Percentiles rank a stretch among this genome's conserved stretches.
Evolutionary conservation across 306 rosid genomes (phyloP).

Genomic region (Rosa lucieae): DNA sequence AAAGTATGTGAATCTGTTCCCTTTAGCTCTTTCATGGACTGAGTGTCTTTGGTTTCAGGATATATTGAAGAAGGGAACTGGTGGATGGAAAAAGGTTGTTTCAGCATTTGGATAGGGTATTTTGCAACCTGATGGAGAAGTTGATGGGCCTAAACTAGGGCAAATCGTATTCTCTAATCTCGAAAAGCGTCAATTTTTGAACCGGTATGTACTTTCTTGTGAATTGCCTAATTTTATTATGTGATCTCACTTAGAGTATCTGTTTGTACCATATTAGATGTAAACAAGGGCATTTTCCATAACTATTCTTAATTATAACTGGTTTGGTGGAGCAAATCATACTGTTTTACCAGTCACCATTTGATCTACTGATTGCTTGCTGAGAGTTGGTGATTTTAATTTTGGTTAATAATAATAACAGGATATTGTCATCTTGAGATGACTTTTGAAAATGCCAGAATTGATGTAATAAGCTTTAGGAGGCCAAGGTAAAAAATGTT

Average conservation of each 20-base stretch:
- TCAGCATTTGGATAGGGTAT: conserved; percentile 69
- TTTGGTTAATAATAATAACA: too few relatives aligned
- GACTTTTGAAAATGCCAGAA: too few relatives aligned
- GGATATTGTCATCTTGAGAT: too few relatives aligned
- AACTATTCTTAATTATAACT: background rate
- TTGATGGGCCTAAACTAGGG: conserved; percentile 67
- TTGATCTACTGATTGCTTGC: too few relatives aligned
- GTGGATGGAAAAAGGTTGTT: conserved; percentile 74
- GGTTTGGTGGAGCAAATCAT: background rate
- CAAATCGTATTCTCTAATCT: conserved; percentile 77
- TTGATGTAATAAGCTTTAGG: too few relatives aligned
- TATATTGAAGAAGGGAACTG: conserved; percentile 52
- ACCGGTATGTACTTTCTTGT: conserved; percentile 40
- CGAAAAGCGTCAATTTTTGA: conserved; percentile 53
- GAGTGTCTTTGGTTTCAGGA: too few relatives aligned
- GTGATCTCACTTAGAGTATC: background rate
- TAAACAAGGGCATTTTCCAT: background rate
- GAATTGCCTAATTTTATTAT: background rate
- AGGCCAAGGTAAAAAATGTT: too few relatives aligned
- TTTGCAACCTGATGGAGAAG: conserved; percentile 61
- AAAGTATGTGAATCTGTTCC: too few relatives aligned
- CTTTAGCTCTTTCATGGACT: too few relatives aligned
- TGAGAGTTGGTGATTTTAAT: too few relatives aligned
- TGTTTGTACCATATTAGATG: too few relatives aligned
- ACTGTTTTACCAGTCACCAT: background rate